These are phyloP conservation scores for Calocybe indica DNA, from an alignment of 768 basidiomycete genomes.

Conservation along the genomic window DNA sequence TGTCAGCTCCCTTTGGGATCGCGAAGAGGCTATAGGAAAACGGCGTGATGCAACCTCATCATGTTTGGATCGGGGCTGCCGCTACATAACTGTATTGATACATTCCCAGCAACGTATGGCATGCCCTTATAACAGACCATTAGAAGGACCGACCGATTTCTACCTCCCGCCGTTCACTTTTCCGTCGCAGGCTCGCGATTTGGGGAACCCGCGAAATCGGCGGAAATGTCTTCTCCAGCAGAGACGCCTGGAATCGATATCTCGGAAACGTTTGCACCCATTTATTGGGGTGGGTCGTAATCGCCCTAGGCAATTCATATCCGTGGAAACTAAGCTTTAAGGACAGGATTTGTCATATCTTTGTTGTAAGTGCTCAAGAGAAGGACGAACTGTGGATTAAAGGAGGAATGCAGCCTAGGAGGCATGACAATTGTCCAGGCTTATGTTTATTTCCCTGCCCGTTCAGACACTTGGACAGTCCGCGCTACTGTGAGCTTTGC, in stretches of 20 bases:
- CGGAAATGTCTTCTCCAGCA: not conserved
- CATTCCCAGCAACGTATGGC: too few relatives aligned
- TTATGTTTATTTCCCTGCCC: conserved; percentile 30
- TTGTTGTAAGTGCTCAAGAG: conserved; percentile 14
- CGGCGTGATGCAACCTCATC: too few relatives aligned
- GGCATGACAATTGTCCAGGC: conserved; percentile 37
- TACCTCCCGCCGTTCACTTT: not conserved
- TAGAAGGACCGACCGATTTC: not conserved
- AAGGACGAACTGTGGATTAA: not conserved
- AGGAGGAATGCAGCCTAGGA: conserved; percentile 19
- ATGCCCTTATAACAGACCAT: too few relatives aligned
- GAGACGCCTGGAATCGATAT: conserved; percentile 15
- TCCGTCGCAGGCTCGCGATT: not conserved
- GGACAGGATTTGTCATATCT: conserved; percentile 21
- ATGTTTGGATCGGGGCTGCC: too few relatives aligned
- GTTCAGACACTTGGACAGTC: conserved; percentile 22
- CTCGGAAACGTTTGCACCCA: conserved; percentile 19
- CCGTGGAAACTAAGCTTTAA: not conserved
- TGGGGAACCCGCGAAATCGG: not conserved
- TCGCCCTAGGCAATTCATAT: not conserved
- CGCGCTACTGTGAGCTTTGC: not conserved
- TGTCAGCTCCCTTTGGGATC: too few relatives aligned
- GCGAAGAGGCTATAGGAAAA: too few relatives aligned
- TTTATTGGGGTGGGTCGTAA: conserved; percentile 24
- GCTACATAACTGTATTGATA: too few relatives aligned